Base-by-base conservation (phyloP, 2,329 filamentous ascomycete species). In the Fusarium sp. region DNA sequence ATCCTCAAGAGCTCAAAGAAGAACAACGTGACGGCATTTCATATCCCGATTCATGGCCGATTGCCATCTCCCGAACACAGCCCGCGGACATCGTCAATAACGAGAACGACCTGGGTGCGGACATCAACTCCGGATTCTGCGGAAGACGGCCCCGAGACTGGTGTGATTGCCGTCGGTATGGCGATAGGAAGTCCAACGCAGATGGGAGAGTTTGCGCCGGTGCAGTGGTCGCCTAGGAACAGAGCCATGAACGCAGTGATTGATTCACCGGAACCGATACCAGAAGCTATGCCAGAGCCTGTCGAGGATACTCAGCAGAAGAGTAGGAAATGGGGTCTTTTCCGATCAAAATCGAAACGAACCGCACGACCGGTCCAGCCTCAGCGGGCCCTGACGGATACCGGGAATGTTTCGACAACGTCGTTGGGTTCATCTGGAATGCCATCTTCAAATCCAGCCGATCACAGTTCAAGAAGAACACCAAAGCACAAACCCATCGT, bases 131-230 rank as follows among this genome's bases (percentile, higher is more conserved):
- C 80, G 11, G 79, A 83, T 57, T 82, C 81, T 10, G 69, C 81
- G 51, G 76, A 74, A 28, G 81, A 82, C 4, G 48, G 53, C 17
- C 47, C 66, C 14, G 68, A 73, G 39, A 73, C 69, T 20, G 73
- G 73, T 12, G 65, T 76, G n/a, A 75, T 75, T 62, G 83, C 81
- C 69, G 93, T 94, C 63, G 91, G 91, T 11, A 89, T 94, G 83
- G 91, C 91, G 2, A 79, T 93, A 56, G 91, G 91, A 30, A 93
- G 90, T 72, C 91, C 91, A 23, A 80, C 83, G n/a, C 80, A 81
- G 38, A 76, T 78, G 17, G 78, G 79, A 32, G 60, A 65, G 32
- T 54, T 53, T 52, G 55, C 51, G 34, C 65, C 68, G 34, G 62
- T 68, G 20, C 74, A 75, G 32, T 77, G 75, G 68, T 76, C 72